phyloP scores from a whole-genome alignment of 768 basidiomycete species.

The Podaxis pistillaris region DNA sequence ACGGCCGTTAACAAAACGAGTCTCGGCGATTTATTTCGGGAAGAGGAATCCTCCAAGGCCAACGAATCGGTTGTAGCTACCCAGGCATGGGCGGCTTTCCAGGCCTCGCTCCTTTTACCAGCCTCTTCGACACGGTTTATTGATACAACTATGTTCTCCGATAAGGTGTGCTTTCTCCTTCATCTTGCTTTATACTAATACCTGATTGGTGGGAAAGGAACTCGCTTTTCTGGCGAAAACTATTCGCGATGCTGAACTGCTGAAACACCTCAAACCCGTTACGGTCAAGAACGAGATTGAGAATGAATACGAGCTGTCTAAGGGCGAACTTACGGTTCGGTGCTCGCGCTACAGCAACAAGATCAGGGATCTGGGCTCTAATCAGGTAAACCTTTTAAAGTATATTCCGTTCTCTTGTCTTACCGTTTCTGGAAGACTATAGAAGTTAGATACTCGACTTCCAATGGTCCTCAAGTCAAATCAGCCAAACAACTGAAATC shows the following conservation, averaged over 20 bases:
- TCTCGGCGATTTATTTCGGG: conserved; percentile 29
- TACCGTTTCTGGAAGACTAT: neutral
- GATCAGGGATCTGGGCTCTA: conserved; percentile 25
- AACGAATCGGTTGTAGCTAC: conserved; percentile 27
- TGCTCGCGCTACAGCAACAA: conserved; percentile 46
- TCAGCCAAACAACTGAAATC: conserved; percentile 22
- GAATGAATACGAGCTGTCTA: conserved; percentile 23
- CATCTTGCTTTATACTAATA: conserved; percentile 16
- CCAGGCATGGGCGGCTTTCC: conserved; percentile 46
- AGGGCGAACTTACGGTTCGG: conserved; percentile 30
- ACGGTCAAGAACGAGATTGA: conserved; percentile 46
- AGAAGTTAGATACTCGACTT: neutral
- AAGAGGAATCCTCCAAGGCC: conserved; percentile 21
- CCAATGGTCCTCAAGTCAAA: conserved; percentile 11
- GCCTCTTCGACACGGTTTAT: conserved; percentile 19
- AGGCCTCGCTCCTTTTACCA: conserved; percentile 23
- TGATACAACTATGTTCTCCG: conserved; percentile 23
- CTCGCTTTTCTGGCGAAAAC: conserved; percentile 37
- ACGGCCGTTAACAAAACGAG: conserved; percentile 22
- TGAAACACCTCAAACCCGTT: conserved; percentile 42
- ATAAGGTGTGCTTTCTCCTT: conserved; percentile 24
- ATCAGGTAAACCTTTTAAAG: conserved; percentile 24
- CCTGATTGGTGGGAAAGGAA: conserved; percentile 21
- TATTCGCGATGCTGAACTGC: conserved; percentile 35
- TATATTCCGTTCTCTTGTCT: neutral